phyloP scores from a whole-genome alignment of 208 protist species.

The Herpetomonas tarakana region DNA sequence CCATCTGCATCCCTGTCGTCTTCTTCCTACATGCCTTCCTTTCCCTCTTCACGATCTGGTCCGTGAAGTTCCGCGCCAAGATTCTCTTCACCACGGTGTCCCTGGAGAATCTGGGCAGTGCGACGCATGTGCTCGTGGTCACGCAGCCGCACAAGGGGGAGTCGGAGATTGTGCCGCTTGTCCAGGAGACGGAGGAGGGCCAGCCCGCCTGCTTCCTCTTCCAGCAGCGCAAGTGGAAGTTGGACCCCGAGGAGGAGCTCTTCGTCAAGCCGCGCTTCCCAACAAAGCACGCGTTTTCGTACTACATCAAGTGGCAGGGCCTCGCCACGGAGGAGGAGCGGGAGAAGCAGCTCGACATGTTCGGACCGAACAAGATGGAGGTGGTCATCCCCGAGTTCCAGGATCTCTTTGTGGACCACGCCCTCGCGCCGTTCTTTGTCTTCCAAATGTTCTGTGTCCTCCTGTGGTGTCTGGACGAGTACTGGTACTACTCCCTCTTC shows the following conservation, averaged over 20 bases:
- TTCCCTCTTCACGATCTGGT: slow-evolving; percentile 90
- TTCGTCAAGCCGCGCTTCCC: slow-evolving; percentile 90
- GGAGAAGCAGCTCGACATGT: slow-evolving; percentile 58
- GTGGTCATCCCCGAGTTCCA: slow-evolving; percentile 96
- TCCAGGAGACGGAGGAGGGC: slow-evolving; percentile 49
- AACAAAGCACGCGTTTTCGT: slow-evolving; percentile 65
- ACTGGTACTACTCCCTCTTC: slow-evolving; percentile 98
- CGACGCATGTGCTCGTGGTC: slow-evolving; percentile 72
- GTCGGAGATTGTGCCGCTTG: slow-evolving; percentile 78
- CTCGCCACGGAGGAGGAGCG: slow-evolving; percentile 46
- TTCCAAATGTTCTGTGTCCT: slow-evolving; percentile 98
- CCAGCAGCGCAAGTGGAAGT: slow-evolving; percentile 90
- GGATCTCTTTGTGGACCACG: slow-evolving; percentile 95
- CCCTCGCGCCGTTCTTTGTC: slow-evolving; percentile 97
- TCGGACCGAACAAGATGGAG: slow-evolving; percentile 88
- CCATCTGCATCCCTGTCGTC: slow-evolving; percentile 73
- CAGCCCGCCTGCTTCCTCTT: slow-evolving; percentile 81
- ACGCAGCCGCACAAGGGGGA: slow-evolving; percentile 81
- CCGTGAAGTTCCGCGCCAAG: slow-evolving; percentile 69
- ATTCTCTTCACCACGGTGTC: slow-evolving; percentile 58
- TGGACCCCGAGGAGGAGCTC: slow-evolving; percentile 43
- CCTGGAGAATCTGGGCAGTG: slow-evolving; percentile 34
- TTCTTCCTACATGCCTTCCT: slow-evolving; percentile 84
- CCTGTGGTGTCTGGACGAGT: slow-evolving; percentile 96
- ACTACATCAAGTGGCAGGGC: slow-evolving; percentile 74